Conservation (phyloP, 371 early-diverging fungal genomes). For the Ordospora colligata region DNA sequence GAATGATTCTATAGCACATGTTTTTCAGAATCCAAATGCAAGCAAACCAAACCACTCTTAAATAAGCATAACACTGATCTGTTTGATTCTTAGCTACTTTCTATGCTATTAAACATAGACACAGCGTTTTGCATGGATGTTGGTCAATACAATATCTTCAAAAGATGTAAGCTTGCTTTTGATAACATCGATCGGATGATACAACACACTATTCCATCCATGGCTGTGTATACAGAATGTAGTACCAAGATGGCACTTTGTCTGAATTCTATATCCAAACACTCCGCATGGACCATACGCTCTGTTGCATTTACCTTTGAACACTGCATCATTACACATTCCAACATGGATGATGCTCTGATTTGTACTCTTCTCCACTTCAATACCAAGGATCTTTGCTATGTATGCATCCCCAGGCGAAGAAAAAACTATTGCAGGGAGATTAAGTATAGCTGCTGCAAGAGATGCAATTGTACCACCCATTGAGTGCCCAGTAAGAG, state of each 20-base stretch:
- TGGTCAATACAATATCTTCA: neutral
- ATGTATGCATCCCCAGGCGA: conserved; percentile 54
- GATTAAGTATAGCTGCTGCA: conserved; percentile 26
- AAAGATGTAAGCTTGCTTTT: neutral
- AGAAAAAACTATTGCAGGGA: conserved; percentile 43
- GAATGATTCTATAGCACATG: no score
- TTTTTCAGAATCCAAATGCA: no score
- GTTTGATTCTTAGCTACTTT: no score
- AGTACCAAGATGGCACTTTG: conserved; percentile 37
- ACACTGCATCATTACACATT: conserved; percentile 43
- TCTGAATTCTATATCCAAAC: conserved; percentile 35
- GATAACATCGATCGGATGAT: neutral
- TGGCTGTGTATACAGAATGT: conserved; percentile 25
- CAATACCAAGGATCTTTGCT: neutral
- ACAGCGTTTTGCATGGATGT: neutral
- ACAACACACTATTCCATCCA: neutral
- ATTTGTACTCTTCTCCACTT: neutral
- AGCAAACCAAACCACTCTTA: no score
- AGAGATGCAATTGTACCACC: conserved; percentile 62
- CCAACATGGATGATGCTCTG: conserved; percentile 29
- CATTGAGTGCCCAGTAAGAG: conserved; percentile 61
- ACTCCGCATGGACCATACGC: conserved; percentile 24
- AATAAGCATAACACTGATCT: no score
- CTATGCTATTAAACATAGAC: no score
- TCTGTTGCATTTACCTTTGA: conserved; percentile 25